A percentile compares a stretch with the other conserved stretches of the same genome.
These are phyloP conservation scores for Paragyromitra xinjiangensis DNA, from an alignment of 495 filamentous ascomycete genomes.

Conservation along the genomic window DNA sequence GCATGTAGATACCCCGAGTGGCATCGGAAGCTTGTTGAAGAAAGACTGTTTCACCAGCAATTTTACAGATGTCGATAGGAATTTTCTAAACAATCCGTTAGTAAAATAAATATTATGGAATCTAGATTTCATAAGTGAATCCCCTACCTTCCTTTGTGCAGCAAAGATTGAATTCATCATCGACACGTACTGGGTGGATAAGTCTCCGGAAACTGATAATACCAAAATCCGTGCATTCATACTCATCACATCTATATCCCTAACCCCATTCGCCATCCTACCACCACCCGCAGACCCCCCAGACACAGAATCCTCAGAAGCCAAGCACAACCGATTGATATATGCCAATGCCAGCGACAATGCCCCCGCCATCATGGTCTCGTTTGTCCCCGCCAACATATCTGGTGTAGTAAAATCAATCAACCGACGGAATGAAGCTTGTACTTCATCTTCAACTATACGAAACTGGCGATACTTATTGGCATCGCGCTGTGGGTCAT, in stretches of 20 bases:
- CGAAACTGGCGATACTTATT: conserved; percentile 96
- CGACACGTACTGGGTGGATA: conserved; percentile 91
- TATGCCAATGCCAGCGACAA: conserved; percentile 87
- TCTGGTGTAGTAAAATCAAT: conserved; percentile 70
- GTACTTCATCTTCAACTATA: conserved; percentile 79
- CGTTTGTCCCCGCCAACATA: conserved; percentile 66
- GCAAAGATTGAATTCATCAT: conserved; percentile 99
- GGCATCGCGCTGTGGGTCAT: conserved; percentile 63
- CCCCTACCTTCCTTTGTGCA: conserved; percentile 69
- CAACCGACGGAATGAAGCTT: conserved; percentile 73
- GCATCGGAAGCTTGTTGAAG: conserved; percentile 93
- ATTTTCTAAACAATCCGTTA: conserved; percentile 65
- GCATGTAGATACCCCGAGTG: conserved; percentile 86
- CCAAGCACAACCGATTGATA: conserved; percentile 69
- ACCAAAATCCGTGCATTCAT: conserved; percentile 86
- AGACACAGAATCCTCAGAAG: conserved; percentile 24
- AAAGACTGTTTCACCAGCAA: conserved; percentile 88
- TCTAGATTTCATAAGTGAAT: neutral
- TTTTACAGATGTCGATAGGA: conserved; percentile 87
- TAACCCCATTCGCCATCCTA: conserved; percentile 44
- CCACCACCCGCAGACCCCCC: conserved; percentile 31
- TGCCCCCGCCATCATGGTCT: conserved; percentile 86
- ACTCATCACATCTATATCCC: conserved; percentile 55
- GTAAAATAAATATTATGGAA: neutral
- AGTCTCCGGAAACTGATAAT: conserved; percentile 80